Base-by-base conservation (phyloP, 148 eudicot species). In the Nyssa sinensis region DNA sequence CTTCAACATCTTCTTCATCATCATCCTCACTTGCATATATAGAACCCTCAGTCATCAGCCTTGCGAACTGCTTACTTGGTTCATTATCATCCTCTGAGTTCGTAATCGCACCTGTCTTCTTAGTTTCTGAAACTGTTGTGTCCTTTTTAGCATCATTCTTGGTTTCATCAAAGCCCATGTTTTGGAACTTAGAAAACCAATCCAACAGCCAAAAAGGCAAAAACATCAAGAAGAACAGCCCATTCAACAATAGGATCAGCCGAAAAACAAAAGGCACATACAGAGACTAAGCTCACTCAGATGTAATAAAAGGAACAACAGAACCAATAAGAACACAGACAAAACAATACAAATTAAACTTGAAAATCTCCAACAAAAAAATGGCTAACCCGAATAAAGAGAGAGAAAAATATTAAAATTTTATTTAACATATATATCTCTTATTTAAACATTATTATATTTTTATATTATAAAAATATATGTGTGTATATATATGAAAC, bases 91-190 rank as follows among this genome's bases (percentile, higher is more conserved):
- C 57, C 74, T 75, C 86, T 60, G 59, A 70, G 47, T 77, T 75
- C 62, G 73, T 73, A 60, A 65, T n/a, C n/a, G n/a, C n/a, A n/a
- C n/a, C 74, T 39, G 67, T 74, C 53, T 66, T 39, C 55, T 23
- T 51, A 34, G 17, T 47, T 73, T 78, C 74, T 5, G 64, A 30
- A 63, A 41, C 63, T 30, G 77, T 80, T 75, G 71, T 75, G 25
- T 74, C 81, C 69, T 66, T 76, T 29, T 68, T 62, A 47, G 64
- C 78, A 73, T 74, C 81, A 24, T 62, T 77, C 66, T 86, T 82
- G 8, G 82, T 81, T 10, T 82, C 89, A 62, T 84, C 89, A 75
- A 90, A 84, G 47, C 91, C 93, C 94, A 87, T 92, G 72, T 7
- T 70, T 80, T 79, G 75, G 66, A 81, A 78, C 78, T 77, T 84